These are phyloP conservation scores for Botrytis squamosa DNA, from an alignment of 2,329 filamentous ascomycete genomes.

Conservation along the genomic window DNA sequence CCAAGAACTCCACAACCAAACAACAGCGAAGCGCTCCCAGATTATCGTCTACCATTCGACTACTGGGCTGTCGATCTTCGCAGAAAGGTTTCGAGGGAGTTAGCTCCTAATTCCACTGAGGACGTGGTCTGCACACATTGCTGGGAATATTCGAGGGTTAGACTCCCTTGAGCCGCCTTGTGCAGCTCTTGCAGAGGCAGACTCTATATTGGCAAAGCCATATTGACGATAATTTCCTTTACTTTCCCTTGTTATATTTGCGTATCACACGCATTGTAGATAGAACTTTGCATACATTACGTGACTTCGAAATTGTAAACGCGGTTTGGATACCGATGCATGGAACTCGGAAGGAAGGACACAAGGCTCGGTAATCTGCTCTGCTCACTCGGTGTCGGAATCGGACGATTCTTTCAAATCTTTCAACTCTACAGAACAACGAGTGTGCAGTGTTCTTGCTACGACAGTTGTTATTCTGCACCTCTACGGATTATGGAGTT, in stretches of 20 bases:
- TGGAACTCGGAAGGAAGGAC: constrained; percentile 17
- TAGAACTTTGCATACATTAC: constrained; percentile 21
- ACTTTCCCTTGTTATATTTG: constrained; percentile 15
- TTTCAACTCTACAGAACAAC: constrained; percentile 10
- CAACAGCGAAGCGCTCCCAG: background rate
- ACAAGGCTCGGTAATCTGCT: constrained; percentile 15
- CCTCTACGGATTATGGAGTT: background rate
- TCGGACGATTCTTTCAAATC: constrained; percentile 13
- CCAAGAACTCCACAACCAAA: background rate
- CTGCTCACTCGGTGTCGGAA: constrained; percentile 10
- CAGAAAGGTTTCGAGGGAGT: background rate
- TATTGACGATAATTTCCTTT: constrained; percentile 9
- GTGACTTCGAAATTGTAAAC: constrained; percentile 23
- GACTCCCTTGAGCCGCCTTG: constrained; percentile 3
- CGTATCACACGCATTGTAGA: constrained; percentile 19
- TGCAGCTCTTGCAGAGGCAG: background rate
- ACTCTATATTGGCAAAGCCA: background rate
- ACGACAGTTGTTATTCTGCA: background rate
- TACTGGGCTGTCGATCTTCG: background rate
- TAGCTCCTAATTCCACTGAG: background rate
- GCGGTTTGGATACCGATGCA: constrained; percentile 18
- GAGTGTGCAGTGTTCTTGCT: constrained; percentile 9
- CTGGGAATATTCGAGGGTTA: constrained; percentile 10
- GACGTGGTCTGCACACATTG: background rate
- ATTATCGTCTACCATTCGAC: background rate